Conservation (phyloP, 306 rosid genomes). For the Rubus parviflorus region DNA sequence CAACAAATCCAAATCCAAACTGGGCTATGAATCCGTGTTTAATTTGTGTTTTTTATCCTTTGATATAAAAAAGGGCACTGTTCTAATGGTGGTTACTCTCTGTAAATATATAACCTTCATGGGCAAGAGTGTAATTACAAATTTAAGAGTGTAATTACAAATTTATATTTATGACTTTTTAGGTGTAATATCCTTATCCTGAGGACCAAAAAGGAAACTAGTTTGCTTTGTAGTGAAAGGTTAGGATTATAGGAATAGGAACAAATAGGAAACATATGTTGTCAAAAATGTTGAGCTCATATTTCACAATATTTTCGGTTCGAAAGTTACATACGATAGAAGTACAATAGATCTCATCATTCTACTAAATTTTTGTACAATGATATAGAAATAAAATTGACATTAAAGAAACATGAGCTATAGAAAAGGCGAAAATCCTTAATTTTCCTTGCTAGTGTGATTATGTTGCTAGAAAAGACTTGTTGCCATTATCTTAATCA, state of each 20-base stretch:
- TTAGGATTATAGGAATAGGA: neutral
- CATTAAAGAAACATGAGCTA: too few relatives aligned
- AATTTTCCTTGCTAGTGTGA: too few relatives aligned
- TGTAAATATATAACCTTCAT: too few relatives aligned
- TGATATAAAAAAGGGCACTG: neutral
- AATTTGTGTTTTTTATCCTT: neutral
- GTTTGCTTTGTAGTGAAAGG: neutral
- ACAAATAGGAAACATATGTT: too few relatives aligned
- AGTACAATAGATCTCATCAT: neutral
- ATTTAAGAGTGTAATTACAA: neutral
- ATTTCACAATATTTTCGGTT: neutral
- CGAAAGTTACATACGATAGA: neutral
- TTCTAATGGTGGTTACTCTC: too few relatives aligned
- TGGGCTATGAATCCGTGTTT: neutral
- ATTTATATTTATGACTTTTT: too few relatives aligned
- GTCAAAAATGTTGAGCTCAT: neutral
- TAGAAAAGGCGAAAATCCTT: too few relatives aligned
- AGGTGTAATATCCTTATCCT: constrained; percentile 9
- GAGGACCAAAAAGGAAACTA: neutral
- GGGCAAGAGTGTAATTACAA: neutral
- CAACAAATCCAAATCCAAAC: neutral
- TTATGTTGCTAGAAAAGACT: too few relatives aligned
- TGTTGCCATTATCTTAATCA: too few relatives aligned
- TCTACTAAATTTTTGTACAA: neutral
- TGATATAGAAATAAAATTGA: neutral